Base-by-base conservation (phyloP, 2,329 filamentous ascomycete genomes). In the Dothideomycetidae sp. region DNA sequence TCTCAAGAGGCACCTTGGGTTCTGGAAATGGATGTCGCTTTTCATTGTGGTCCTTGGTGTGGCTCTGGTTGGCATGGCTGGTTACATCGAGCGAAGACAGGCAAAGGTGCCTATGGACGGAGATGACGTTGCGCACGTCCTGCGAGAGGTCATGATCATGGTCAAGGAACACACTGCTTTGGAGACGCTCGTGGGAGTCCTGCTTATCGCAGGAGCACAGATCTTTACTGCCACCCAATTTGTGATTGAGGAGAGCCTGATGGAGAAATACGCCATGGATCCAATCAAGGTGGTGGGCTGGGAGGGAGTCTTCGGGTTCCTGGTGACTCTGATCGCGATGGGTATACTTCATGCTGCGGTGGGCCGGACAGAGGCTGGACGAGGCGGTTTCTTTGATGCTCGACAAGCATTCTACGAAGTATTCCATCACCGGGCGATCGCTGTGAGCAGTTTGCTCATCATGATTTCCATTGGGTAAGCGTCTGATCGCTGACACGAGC, bases 201-300 rank as follows among this genome's bases (percentile, higher is more conserved):
- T 90, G 14, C 68, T 96, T 40, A 96, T 98, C 54, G 90, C 90
- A 3, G 81, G 80, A 2, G 90, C 88, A 1, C 90, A 98, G 61
- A 81, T 98, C 53, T 96, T 98, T 56, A 96, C 90, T 0, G 90
- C 90, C 1, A 83, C 83, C 1, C 90, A 98, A 58, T 98, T 96
- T 51, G 90, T 96, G 15, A 63, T 93, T 3, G 90, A 98, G 58
- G 90, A 98, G 63, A 90, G 78, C 66, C 84, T 98, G 46, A 71
- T 98, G 53, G 76, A 81, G 56, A 69, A 75, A 46, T 82, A 81
- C 50, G 70, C 70, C n/a, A 70, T 81, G 58, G 81, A 90, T 50
- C 88, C 90, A 1, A 74, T 98, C 45, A 78, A 77, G 50, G 84
- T 94, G 13, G 90, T 98, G 18, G 88, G 86, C 19, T 98, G 86